phyloP scores from a whole-genome alignment of 202 grass and related monocot species.

The Cymbopogon flexuosus region DNA sequence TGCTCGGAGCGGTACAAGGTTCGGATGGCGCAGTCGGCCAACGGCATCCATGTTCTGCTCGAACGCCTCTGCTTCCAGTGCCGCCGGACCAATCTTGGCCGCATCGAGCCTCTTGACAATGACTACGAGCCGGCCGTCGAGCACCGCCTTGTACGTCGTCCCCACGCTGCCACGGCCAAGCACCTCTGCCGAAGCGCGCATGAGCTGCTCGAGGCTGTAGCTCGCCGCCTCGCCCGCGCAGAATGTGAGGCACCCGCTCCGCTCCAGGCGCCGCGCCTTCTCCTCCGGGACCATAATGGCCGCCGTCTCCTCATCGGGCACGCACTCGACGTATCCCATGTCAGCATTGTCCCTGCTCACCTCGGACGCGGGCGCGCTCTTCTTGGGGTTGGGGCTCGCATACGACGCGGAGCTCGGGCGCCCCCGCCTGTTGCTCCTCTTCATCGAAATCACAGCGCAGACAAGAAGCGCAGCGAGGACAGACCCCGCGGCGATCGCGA shows the following conservation, averaged over 20 bases:
- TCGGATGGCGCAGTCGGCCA: constrained; percentile 76
- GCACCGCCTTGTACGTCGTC: constrained; percentile 84
- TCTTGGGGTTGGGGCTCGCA: constrained; percentile 33
- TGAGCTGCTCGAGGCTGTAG: constrained; percentile 88
- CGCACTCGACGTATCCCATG: constrained; percentile 40
- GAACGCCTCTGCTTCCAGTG: constrained; percentile 62
- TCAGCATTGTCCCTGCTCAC: constrained; percentile 40
- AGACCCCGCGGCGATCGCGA: constrained; percentile 33
- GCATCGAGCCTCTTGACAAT: constrained; percentile 89
- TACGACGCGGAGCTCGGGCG: constrained; percentile 36
- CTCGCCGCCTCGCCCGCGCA: constrained; percentile 70
- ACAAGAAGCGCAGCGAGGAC: constrained; percentile 44
- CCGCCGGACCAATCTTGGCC: constrained; percentile 48
- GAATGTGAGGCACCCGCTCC: constrained; percentile 82
- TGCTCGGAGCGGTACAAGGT: constrained; percentile 69
- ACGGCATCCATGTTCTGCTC: constrained; percentile 89
- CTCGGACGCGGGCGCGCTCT: constrained; percentile 40
- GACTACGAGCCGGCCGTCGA: constrained; percentile 56
- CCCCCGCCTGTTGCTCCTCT: constrained; percentile 38
- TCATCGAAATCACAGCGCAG: constrained; percentile 36
- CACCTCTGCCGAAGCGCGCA: constrained; percentile 91
- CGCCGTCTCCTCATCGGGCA: constrained; percentile 47
- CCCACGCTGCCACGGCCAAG: constrained; percentile 80
- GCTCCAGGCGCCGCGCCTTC: constrained; percentile 63
- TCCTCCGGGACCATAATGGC: constrained; percentile 81